Percentiles rank a stretch among this genome's conserved stretches.
Evolutionary conservation across 148 eudicot genomes (phyloP).

Genomic region (Tetragonia tetragonoides): DNA sequence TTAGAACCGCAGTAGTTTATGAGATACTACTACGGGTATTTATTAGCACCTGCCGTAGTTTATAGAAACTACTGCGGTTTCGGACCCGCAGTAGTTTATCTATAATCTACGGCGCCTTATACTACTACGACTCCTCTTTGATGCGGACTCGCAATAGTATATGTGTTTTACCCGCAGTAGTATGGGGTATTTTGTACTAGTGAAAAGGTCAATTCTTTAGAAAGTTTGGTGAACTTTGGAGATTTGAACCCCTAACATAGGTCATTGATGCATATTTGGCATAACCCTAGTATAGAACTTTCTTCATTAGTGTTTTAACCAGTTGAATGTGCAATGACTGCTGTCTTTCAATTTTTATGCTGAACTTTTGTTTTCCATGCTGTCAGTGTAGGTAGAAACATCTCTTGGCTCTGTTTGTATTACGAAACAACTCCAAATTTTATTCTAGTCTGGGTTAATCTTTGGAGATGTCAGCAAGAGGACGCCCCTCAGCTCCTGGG

Average conservation of each 20-base stretch:
- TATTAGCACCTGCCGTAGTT: too few relatives aligned
- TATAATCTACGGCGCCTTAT: too few relatives aligned
- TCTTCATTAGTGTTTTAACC: background rate
- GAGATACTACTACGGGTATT: too few relatives aligned
- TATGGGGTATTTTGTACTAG: too few relatives aligned
- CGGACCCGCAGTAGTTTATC: too few relatives aligned
- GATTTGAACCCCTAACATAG: background rate
- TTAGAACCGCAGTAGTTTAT: too few relatives aligned
- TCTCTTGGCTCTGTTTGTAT: background rate
- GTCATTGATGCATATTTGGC: background rate
- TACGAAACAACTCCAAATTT: background rate
- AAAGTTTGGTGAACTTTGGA: background rate
- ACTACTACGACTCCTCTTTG: too few relatives aligned
- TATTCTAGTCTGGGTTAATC: background rate
- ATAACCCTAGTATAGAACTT: background rate
- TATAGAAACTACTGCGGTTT: too few relatives aligned
- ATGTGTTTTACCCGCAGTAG: too few relatives aligned
- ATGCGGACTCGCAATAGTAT: too few relatives aligned
- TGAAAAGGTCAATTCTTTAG: too few relatives aligned
- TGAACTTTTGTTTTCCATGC: background rate
- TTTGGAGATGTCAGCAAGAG: conserved; percentile 49
- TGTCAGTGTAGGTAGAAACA: conserved; percentile 1
- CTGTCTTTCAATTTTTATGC: background rate
- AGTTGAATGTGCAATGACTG: background rate
- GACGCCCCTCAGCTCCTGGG: conserved; percentile 55